Percentiles rank a stretch among this genome's conserved stretches.
Conservation (phyloP, 306 rosid genomes). For the Rosa rugosa region DNA sequence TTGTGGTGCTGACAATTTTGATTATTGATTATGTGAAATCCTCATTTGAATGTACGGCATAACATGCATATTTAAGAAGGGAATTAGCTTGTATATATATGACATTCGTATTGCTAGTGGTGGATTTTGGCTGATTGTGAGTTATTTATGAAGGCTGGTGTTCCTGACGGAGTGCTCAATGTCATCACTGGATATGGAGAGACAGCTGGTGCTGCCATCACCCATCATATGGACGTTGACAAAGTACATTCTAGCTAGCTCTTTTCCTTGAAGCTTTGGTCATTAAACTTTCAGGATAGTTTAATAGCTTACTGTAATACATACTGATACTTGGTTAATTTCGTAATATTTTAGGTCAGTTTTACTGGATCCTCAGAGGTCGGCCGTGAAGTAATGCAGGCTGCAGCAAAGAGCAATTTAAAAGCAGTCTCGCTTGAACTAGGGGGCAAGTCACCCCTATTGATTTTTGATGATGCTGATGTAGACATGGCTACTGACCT, state of each 20-base stretch:
- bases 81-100: too few relatives aligned
- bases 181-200: conserved; percentile 75
- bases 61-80: too few relatives aligned
- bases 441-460: conserved; percentile 87
- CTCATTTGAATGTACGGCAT: too few relatives aligned
- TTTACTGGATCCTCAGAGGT: conserved; percentile 84
- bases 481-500: conserved; percentile 59
- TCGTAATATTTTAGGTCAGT: conserved; percentile 43
- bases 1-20: too few relatives aligned
- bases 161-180: conserved; percentile 88
- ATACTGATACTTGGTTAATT: background rate
- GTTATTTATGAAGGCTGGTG: conserved; percentile 57
- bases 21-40: too few relatives aligned
- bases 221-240: conserved; percentile 83
- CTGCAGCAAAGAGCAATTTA: conserved; percentile 80
- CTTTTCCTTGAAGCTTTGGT: background rate
- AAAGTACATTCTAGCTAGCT: conserved; percentile 36
- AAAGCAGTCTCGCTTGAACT: conserved; percentile 75
- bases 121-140: background rate
- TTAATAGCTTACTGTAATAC: background rate
- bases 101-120: background rate
- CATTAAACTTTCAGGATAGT: background rate
- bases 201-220: conserved; percentile 77
- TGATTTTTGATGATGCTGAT: conserved; percentile 82
- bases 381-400: conserved; percentile 74